Conservation (phyloP, 1,284 basidiomycete species). For the Sutorius eximius region DNA sequence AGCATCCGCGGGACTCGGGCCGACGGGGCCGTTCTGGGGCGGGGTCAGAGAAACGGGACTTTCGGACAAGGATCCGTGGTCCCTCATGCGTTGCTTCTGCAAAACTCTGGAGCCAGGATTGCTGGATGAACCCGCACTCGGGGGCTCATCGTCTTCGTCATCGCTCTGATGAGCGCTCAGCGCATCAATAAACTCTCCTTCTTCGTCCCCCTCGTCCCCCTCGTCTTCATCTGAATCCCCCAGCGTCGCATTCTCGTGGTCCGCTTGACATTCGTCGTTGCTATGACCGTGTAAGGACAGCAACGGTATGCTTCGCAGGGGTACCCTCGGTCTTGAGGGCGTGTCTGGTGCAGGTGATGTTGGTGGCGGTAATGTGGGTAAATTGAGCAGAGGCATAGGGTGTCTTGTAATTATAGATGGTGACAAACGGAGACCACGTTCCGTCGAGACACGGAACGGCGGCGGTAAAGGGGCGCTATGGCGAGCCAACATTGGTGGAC, state of each 20-base stretch:
- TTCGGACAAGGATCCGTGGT: constrained; percentile 2
- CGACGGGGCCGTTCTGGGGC: constrained; percentile 2
- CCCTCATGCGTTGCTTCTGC: constrained; percentile 18
- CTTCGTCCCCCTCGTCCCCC: constrained; percentile 35
- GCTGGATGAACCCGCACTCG: constrained; percentile 24
- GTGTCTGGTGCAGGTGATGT: constrained; percentile 19
- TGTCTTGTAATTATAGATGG: constrained; percentile 33
- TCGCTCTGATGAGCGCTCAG: constrained; percentile 37
- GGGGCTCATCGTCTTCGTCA: constrained; percentile 31
- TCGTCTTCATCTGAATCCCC: constrained; percentile 41
- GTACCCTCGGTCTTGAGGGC: constrained; percentile 22
- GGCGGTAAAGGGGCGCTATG: constrained; percentile 19
- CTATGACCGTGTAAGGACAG: constrained; percentile 46
- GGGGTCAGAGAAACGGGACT: constrained; percentile 6
- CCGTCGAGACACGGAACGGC: constrained; percentile 27
- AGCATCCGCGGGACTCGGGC: constrained; percentile 26
- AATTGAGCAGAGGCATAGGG: constrained; percentile 31
- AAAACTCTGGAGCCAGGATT: constrained; percentile 8
- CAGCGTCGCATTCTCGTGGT: constrained; percentile 40
- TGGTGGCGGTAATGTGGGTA: constrained; percentile 22
- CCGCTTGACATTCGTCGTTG: constrained; percentile 36
- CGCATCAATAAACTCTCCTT: constrained; percentile 27
- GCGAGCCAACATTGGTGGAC: constrained; percentile 6
- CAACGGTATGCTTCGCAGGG: constrained; percentile 50
- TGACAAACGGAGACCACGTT: constrained; percentile 34